Conservation (phyloP, 441 rosid genomes). For the Jatropha multifida region DNA sequence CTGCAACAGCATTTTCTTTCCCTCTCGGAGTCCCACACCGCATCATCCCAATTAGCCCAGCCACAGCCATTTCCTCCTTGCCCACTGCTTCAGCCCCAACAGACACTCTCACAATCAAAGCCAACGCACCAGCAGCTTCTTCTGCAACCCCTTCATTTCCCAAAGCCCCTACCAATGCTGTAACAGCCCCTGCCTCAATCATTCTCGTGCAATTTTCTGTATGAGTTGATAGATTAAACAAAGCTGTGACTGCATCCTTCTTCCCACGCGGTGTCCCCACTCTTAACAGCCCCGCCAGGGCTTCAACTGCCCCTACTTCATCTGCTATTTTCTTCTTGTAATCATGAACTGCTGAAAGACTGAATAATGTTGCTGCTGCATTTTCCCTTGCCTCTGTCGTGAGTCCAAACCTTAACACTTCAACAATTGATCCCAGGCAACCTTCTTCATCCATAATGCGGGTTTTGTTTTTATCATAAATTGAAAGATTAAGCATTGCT, state of each 20-base stretch:
- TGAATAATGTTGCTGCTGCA: conserved; percentile 91
- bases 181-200: conserved; percentile 75
- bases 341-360: conserved; percentile 84
- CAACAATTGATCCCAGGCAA: conserved; percentile 72
- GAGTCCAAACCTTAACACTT: conserved; percentile 62
- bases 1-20: conserved; percentile 95
- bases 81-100: conserved; percentile 73
- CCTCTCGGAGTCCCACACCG: conserved; percentile 86
- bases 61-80: conserved; percentile 62
- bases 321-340: conserved; percentile 82
- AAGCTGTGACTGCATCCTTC: conserved; percentile 92
- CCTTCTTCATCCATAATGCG: conserved; percentile 74
- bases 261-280: conserved; percentile 78
- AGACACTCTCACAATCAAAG: conserved; percentile 75
- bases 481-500: conserved; percentile 84
- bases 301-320: conserved; percentile 66
- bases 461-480: conserved; percentile 79
- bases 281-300: conserved; percentile 62
- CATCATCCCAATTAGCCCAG: conserved; percentile 77
- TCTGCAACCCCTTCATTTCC: conserved; percentile 73
- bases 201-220: conserved; percentile 71
- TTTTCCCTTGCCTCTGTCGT: conserved; percentile 86
- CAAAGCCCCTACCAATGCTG: conserved; percentile 67
- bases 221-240: conserved; percentile 83
- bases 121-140: conserved; percentile 90